These are phyloP conservation scores for Huiozyma naganishii DNA, from an alignment of 805 yeast species.

Conservation along the genomic window DNA sequence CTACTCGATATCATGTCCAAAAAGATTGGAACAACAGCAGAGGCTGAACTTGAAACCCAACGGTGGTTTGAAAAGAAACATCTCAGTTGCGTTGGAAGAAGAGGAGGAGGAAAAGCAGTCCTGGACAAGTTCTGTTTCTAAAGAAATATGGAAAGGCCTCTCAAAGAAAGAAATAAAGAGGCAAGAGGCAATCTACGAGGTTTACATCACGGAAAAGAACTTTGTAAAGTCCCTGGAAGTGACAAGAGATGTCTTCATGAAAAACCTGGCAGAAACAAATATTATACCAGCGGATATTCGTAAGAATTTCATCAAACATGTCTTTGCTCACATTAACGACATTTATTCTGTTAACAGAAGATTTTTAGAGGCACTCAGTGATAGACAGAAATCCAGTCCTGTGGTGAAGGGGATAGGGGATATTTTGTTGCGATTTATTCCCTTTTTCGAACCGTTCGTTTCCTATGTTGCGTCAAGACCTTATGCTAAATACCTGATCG, in stretches of 20 bases:
- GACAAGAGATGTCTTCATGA: constrained; percentile 85
- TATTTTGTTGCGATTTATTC: constrained; percentile 70
- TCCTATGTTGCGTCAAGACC: constrained; percentile 90
- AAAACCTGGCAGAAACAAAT: constrained; percentile 77
- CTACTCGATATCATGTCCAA: constrained; percentile 93
- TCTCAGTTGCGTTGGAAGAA: constrained; percentile 27
- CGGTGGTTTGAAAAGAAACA: constrained; percentile 68
- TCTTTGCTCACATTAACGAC: constrained; percentile 82
- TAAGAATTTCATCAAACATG: constrained; percentile 83
- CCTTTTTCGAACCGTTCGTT: constrained; percentile 84
- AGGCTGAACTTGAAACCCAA: constrained; percentile 79
- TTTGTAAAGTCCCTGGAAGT: constrained; percentile 92
- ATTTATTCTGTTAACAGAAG: constrained; percentile 73
- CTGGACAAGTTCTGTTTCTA: constrained; percentile 90
- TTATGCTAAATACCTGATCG: constrained; percentile 90
- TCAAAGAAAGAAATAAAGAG: constrained; percentile 81
- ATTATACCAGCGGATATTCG: constrained; percentile 83
- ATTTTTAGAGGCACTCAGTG: constrained; percentile 80
- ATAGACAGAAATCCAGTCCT: constrained; percentile 76
- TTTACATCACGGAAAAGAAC: constrained; percentile 86
- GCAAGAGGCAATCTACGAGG: constrained; percentile 91
- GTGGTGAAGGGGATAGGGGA: constrained; percentile 84
- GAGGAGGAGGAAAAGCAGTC: constrained; percentile 65
- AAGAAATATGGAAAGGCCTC: constrained; percentile 61
- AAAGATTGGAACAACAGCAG: constrained; percentile 91